Evolutionary conservation across 129 eudicot species (phyloP).

Genomic region (Centaurea solstitialis): DNA sequence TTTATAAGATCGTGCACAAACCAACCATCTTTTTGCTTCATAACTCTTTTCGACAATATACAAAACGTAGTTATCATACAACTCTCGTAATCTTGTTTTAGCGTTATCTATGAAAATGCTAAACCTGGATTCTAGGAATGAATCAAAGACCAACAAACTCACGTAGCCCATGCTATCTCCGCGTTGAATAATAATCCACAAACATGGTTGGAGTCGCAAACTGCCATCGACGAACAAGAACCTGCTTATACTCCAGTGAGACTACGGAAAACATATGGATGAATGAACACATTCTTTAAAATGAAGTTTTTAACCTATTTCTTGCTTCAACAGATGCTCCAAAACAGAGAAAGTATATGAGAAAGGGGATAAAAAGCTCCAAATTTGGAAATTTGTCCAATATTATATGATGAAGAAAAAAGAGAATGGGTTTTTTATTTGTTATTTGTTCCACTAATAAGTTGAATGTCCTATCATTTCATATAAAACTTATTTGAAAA

Average conservation of each 20-base stretch:
- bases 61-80: not conserved
- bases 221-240: constrained; percentile 27
- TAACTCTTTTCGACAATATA: not conserved
- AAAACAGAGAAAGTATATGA: not conserved
- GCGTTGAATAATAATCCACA: not conserved
- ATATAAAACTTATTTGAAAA: too few relatives aligned
- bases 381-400: too few relatives aligned
- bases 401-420: too few relatives aligned
- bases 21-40: not conserved
- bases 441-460: too few relatives aligned
- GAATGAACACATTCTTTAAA: not conserved
- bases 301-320: not conserved
- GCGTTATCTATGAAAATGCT: not conserved
- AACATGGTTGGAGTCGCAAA: not conserved
- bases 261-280: constrained; percentile 50
- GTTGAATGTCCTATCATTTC: too few relatives aligned
- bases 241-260: constrained; percentile 38
- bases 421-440: too few relatives aligned
- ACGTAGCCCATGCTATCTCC: constrained; percentile 25
- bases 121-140: not conserved
- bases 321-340: not conserved
- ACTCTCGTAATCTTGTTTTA: not conserved
- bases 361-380: too few relatives aligned
- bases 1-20: constrained; percentile 43
- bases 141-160: not conserved